These are phyloP conservation scores for Neonothopanus nambi DNA, from an alignment of 1,284 basidiomycete genomes.

Conservation along the genomic window DNA sequence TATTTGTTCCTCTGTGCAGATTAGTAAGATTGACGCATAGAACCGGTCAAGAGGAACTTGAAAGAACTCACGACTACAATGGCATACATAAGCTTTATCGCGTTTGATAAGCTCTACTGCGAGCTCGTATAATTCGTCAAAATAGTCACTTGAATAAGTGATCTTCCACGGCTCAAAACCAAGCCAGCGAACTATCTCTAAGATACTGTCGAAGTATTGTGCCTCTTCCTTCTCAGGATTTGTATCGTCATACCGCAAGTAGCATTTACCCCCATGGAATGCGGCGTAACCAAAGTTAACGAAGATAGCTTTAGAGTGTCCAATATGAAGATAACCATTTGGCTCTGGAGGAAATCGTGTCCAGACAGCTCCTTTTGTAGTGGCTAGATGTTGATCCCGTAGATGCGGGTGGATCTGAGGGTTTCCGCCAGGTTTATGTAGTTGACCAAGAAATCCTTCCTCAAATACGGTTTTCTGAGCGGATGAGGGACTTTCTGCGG, in stretches of 20 bases:
- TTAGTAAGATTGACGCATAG: slow-evolving; percentile 2
- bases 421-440: slow-evolving; percentile 95
- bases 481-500: slow-evolving; percentile 34
- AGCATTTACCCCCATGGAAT: slow-evolving; percentile 87
- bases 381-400: slow-evolving; percentile 79
- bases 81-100: slow-evolving; percentile 94
- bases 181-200: slow-evolving; percentile 96
- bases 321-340: slow-evolving; percentile 95
- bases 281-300: slow-evolving; percentile 98
- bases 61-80: slow-evolving; percentile 85
- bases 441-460: slow-evolving; percentile 91
- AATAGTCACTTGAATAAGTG: slow-evolving; percentile 99
- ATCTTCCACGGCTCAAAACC: slow-evolving; percentile 99
- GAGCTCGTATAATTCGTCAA: slow-evolving; percentile 84
- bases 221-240: slow-evolving; percentile 99
- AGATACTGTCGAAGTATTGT: slow-evolving; percentile 93
- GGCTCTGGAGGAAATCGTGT: slow-evolving; percentile 99
- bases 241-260: slow-evolving; percentile 96
- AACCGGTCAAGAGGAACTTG: not conserved
- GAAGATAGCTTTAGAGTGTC: slow-evolving; percentile 98
- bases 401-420: slow-evolving; percentile 83
- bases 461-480: slow-evolving; percentile 80
- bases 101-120: slow-evolving; percentile 91
- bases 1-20: slow-evolving; percentile 80
- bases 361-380: slow-evolving; percentile 84